Conservation (phyloP, 2,329 filamentous ascomycete species). For the Knufia petricola region DNA sequence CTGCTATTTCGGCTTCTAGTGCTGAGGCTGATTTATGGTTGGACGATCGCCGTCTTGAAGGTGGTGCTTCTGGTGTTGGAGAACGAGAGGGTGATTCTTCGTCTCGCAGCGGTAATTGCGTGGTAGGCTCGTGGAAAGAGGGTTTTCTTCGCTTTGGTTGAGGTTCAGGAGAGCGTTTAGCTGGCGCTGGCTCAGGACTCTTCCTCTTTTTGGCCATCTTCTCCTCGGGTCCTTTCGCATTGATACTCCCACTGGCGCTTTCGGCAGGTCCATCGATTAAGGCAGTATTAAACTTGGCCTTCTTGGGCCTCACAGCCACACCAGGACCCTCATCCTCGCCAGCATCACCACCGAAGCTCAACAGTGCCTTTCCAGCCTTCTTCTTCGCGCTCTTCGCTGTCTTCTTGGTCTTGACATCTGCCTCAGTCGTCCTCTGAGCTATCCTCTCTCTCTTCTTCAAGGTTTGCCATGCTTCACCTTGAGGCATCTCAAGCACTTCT, state of each 20-base stretch:
- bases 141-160: conserved; percentile 26
- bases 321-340: conserved; percentile 26
- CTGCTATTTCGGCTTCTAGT: conserved; percentile 35
- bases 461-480: conserved; percentile 30
- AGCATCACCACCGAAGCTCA: conserved; percentile 39
- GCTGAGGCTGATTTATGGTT: conserved; percentile 24
- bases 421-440: too few relatives aligned
- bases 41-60: conserved; percentile 27
- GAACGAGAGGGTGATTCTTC: conserved; percentile 33
- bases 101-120: conserved; percentile 37
- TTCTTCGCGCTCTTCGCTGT: conserved; percentile 33
- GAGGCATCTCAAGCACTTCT: conserved; percentile 38
- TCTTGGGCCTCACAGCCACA: conserved; percentile 31
- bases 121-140: conserved; percentile 33
- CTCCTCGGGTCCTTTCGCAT: conserved; percentile 6
- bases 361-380: conserved; percentile 34
- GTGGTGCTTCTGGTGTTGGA: conserved; percentile 21
- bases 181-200: conserved; percentile 26
- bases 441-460: conserved; percentile 33
- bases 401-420: too few relatives aligned
- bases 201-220: conserved; percentile 4
- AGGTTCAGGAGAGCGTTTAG: conserved; percentile 18
- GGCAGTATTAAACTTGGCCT: conserved; percentile 41
- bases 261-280: conserved; percentile 30
- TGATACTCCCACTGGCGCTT: not conserved